These are phyloP conservation scores for Magnusiomyces tetraspermus DNA, from an alignment of 1,139 yeast species.

Conservation along the genomic window DNA sequence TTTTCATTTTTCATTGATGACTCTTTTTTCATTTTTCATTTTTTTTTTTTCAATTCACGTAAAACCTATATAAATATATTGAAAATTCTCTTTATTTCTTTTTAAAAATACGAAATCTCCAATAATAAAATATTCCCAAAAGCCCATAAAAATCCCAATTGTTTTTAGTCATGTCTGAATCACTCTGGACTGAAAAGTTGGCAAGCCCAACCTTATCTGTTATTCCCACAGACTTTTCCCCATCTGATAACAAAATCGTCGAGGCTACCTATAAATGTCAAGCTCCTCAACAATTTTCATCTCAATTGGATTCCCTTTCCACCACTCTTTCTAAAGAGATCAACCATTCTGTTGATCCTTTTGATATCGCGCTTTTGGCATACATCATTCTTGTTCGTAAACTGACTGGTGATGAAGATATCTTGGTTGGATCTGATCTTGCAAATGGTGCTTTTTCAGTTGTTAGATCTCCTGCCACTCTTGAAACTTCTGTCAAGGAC, in stretches of 20 bases:
- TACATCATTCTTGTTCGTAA: conserved; percentile 67
- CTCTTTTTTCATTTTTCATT: too few species aligned
- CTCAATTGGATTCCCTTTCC: conserved; percentile 11
- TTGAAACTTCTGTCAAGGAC: conserved; percentile 41
- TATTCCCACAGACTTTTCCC: conserved; percentile 80
- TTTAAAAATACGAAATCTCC: too few species aligned
- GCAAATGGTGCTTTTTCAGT: conserved; percentile 39
- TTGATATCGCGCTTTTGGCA: conserved; percentile 53
- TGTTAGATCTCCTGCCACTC: conserved; percentile 47
- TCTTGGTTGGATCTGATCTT: conserved; percentile 65
- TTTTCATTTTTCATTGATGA: too few species aligned
- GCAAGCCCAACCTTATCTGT: conserved; percentile 79
- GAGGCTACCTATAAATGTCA: conserved; percentile 46
- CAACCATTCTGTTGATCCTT: conserved; percentile 25
- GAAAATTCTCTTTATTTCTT: too few species aligned
- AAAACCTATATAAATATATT: too few species aligned
- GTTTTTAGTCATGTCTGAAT: background rate
- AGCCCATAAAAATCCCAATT: too few species aligned
- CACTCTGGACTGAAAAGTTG: conserved; percentile 53
- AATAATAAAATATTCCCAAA: too few species aligned
- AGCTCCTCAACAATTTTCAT: conserved; percentile 17
- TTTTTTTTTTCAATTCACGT: too few species aligned
- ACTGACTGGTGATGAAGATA: conserved; percentile 89
- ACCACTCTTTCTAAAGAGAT: conserved; percentile 16
- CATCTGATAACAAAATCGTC: conserved; percentile 58